Evolutionary conservation across 352 stramenopile species (phyloP).

Genomic region (Phytophthora capsici): DNA sequence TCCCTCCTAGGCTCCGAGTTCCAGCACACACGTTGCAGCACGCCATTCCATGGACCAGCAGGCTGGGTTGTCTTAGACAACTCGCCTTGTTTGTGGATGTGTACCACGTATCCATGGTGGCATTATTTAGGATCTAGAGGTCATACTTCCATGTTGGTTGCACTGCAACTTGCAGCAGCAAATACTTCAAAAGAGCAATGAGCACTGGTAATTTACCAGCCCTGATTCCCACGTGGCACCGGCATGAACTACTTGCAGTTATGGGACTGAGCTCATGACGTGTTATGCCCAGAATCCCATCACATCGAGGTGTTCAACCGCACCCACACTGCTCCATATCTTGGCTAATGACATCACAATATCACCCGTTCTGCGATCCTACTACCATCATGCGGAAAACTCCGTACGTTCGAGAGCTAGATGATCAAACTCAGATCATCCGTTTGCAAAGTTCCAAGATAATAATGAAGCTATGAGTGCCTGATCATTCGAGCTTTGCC

Average conservation of each 20-base stretch:
- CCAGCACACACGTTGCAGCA: not conserved
- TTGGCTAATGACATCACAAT: conserved; percentile 8
- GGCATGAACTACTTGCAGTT: conserved; percentile 2
- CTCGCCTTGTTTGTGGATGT: not conserved
- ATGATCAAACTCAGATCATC: not conserved
- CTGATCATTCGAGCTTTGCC: not conserved
- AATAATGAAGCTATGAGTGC: conserved; percentile 5
- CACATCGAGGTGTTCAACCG: conserved; percentile 11
- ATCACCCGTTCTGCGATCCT: not conserved
- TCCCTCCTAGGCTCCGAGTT: too few species aligned
- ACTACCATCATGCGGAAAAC: not conserved
- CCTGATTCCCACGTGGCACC: conserved; percentile 9
- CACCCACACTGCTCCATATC: conserved; percentile 19
- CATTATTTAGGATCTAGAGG: too few species aligned
- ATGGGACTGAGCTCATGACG: conserved; percentile 26
- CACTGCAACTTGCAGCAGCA: too few species aligned
- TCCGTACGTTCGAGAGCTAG: not conserved
- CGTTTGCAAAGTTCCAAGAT: not conserved
- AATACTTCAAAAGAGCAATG: not conserved
- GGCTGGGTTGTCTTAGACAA: not conserved
- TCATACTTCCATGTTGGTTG: too few species aligned
- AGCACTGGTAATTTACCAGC: too few species aligned
- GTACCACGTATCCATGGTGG: conserved; percentile 25
- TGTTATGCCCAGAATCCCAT: conserved; percentile 27
- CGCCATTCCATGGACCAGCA: conserved; percentile 2